Percentiles rank a stretch among this genome's conserved stretches.
These are phyloP conservation scores for Laetiporus sulphureus DNA, from an alignment of 1,284 basidiomycete genomes.

Conservation along the genomic window DNA sequence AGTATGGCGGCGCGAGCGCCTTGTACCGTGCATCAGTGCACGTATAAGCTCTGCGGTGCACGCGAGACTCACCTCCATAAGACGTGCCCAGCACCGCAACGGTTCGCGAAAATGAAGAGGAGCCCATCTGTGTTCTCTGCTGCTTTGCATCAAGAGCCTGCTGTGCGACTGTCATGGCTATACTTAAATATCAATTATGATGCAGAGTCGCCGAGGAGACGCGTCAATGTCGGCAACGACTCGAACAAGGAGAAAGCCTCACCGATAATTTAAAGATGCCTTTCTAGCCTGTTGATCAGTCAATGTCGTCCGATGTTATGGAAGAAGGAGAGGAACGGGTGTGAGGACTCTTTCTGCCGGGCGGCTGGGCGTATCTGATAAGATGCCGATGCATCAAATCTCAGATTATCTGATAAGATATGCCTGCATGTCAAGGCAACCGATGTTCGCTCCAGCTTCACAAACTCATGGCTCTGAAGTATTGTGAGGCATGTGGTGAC, in stretches of 20 bases:
- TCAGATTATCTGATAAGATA: constrained; percentile 2
- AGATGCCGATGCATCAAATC: constrained; percentile 1
- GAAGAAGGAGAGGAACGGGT: neutral
- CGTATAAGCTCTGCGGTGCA: neutral
- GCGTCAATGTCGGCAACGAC: too few species aligned
- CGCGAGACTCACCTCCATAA: constrained; percentile 42
- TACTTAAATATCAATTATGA: too few species aligned
- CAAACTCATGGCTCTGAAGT: neutral
- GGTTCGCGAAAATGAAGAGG: constrained; percentile 28
- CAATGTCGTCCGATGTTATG: neutral
- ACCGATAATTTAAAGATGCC: too few species aligned
- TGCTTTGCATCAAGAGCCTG: neutral
- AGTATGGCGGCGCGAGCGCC: constrained; percentile 49
- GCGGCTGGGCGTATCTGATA: constrained; percentile 2
- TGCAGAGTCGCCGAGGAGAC: too few species aligned
- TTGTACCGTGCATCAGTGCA: neutral
- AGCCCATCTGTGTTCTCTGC: neutral
- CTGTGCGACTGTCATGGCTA: neutral
- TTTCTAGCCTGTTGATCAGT: neutral
- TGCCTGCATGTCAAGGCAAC: neutral
- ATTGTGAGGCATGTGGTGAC: too few species aligned
- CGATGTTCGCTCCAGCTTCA: neutral
- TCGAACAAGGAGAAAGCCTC: too few species aligned
- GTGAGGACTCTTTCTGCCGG: neutral
- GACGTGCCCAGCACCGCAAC: constrained; percentile 56